phyloP scores from a whole-genome alignment of 1,284 basidiomycete species.

The Anthracocystis walkeri region DNA sequence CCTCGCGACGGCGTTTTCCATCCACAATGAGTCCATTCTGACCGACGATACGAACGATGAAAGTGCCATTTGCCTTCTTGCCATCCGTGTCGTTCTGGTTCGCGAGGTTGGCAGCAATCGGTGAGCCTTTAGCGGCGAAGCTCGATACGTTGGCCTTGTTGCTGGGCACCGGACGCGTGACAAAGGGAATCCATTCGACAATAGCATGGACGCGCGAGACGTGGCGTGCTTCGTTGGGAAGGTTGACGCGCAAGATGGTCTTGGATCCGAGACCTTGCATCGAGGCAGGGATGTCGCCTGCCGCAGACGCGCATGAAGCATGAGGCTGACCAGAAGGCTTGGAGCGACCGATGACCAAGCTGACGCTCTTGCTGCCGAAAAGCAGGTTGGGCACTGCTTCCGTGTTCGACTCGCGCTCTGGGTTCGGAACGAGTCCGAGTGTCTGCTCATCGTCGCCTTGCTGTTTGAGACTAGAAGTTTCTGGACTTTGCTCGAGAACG shows the following conservation, averaged over 20 bases:
- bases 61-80: constrained; percentile 46
- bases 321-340: constrained; percentile 50
- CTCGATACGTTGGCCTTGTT: constrained; percentile 27
- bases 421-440: constrained; percentile 38
- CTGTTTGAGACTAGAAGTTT: constrained; percentile 3
- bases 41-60: constrained; percentile 63
- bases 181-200: constrained; percentile 66
- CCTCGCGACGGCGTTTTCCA: constrained; percentile 62
- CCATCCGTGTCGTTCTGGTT: constrained; percentile 3
- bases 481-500: constrained; percentile 16
- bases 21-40: constrained; percentile 68
- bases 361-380: constrained; percentile 44
- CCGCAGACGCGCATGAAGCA: constrained; percentile 10
- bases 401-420: constrained; percentile 25
- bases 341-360: constrained; percentile 52
- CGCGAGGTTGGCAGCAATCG: constrained; percentile 20
- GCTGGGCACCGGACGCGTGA: constrained; percentile 11
- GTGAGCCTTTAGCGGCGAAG: constrained; percentile 34
- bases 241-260: constrained; percentile 49
- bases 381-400: constrained; percentile 35
- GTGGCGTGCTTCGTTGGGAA: constrained; percentile 62
- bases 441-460: constrained; percentile 2
- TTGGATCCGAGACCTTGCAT: constrained; percentile 52
- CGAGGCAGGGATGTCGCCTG: constrained; percentile 32
- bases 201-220: constrained; percentile 66